Conservation (phyloP, 2,329 filamentous ascomycete genomes). For the Coniella vitis region DNA sequence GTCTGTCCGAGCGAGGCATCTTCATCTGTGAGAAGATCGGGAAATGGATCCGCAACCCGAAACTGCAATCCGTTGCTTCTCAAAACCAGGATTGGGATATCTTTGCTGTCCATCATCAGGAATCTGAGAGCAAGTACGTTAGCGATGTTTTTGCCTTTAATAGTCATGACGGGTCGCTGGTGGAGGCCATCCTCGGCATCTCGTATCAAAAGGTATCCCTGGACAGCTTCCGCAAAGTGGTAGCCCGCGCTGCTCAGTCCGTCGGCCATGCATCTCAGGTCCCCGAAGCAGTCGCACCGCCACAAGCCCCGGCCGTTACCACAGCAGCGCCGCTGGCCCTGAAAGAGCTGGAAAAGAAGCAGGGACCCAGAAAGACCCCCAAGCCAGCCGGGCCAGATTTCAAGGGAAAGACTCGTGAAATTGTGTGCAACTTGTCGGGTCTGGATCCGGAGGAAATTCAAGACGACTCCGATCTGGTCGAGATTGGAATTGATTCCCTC, state of each 20-base stretch:
- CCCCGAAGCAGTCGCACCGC: background rate
- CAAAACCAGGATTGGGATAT: background rate
- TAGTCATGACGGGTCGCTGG: conserved; percentile 21
- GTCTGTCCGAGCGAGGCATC: background rate
- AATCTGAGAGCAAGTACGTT: conserved; percentile 16
- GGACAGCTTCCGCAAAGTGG: conserved; percentile 20
- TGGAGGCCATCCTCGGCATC: conserved; percentile 29
- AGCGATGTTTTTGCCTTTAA: conserved; percentile 32
- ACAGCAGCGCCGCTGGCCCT: too few relatives aligned
- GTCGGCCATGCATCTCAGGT: background rate
- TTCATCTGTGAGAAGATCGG: background rate
- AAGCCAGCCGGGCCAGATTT: background rate
- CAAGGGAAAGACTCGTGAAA: background rate
- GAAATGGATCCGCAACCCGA: background rate
- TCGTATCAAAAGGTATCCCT: conserved; percentile 25
- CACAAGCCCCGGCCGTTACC: background rate
- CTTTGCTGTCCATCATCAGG: background rate
- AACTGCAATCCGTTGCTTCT: background rate
- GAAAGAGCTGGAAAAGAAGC: background rate
- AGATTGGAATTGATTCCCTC: conserved; percentile 43
- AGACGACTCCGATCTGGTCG: conserved; percentile 28
- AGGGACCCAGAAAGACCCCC: background rate
- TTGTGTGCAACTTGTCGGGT: background rate
- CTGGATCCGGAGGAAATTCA: conserved; percentile 29
- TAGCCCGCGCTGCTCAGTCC: conserved; percentile 15